Percentiles rank a stretch among this genome's conserved stretches.
phyloP scores from a whole-genome alignment of 208 protist genomes.

The Zelonia costaricensis region DNA sequence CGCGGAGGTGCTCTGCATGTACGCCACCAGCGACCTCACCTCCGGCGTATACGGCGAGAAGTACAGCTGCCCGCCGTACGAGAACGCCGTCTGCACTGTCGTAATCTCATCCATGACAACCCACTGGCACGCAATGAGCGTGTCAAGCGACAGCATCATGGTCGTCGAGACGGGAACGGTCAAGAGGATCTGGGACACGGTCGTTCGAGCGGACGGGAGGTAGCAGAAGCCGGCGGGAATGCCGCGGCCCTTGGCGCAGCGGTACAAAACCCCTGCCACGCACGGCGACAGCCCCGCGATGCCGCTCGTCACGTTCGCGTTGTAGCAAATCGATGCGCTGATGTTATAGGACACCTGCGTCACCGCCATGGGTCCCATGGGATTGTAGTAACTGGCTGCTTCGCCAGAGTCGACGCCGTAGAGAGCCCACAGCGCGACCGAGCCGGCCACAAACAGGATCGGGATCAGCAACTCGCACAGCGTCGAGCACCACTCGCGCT shows the following conservation, averaged over 20 bases:
- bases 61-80: conserved; percentile 42
- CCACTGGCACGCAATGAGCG: conserved; percentile 57
- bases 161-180: background rate
- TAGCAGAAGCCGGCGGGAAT: conserved; percentile 32
- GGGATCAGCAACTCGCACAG: conserved; percentile 56
- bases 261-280: background rate
- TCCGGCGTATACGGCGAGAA: conserved; percentile 41
- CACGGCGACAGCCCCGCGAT: conserved; percentile 21
- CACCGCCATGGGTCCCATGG: background rate
- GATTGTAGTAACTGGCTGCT: conserved; percentile 17
- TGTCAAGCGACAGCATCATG: conserved; percentile 39
- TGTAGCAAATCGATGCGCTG: conserved; percentile 5
- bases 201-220: background rate
- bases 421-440: conserved; percentile 43
- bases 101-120: conserved; percentile 19
- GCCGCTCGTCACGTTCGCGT: background rate
- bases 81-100: conserved; percentile 12
- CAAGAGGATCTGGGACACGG: background rate
- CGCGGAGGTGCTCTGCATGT: conserved; percentile 32
- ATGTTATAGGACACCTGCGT: background rate
- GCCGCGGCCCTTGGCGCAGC: conserved; percentile 31
- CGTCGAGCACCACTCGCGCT: conserved; percentile 42
- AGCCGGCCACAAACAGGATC: conserved; percentile 61
- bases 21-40: conserved; percentile 30
- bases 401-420: conserved; percentile 15